Percentiles rank a stretch among this genome's conserved stretches.
Evolutionary conservation across 2,329 filamentous ascomycete genomes (phyloP).

Genomic region (Aspergillus carbonarius): DNA sequence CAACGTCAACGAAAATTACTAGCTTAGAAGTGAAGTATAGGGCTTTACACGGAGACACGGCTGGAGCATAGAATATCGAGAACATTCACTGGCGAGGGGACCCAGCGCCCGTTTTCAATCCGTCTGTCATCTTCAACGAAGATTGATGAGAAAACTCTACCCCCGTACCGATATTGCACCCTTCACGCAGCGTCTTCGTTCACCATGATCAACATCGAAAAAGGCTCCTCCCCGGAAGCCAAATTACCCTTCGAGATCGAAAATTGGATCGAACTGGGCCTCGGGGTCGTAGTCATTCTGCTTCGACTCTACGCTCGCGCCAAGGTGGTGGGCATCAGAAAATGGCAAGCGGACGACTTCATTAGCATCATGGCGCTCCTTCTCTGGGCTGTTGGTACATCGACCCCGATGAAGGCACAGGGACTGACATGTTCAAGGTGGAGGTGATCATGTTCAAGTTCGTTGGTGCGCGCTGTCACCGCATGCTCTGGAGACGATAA

Average conservation of each 20-base stretch:
- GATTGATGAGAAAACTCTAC: too few relatives aligned
- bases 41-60: too few relatives aligned
- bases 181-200: neutral
- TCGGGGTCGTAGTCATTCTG: constrained; percentile 41
- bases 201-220: constrained; percentile 4
- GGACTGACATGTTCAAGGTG: constrained; percentile 8
- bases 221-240: constrained; percentile 17
- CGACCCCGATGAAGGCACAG: neutral
- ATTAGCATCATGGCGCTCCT: constrained; percentile 40
- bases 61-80: too few relatives aligned
- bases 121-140: too few relatives aligned
- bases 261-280: constrained; percentile 46
- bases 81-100: too few relatives aligned
- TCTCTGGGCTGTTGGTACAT: constrained; percentile 38
- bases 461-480: constrained; percentile 15
- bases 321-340: constrained; percentile 42
- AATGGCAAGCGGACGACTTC: constrained; percentile 46
- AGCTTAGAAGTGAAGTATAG: too few relatives aligned
- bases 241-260: constrained; percentile 42
- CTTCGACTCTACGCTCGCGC: constrained; percentile 42
- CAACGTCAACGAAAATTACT: too few relatives aligned
- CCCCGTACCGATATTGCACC: too few relatives aligned
- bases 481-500: neutral
- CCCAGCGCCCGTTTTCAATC: too few relatives aligned
- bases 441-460: constrained; percentile 21